phyloP scores from a whole-genome alignment of 2,329 filamentous ascomycete species.

The Elsinoe arachidis region DNA sequence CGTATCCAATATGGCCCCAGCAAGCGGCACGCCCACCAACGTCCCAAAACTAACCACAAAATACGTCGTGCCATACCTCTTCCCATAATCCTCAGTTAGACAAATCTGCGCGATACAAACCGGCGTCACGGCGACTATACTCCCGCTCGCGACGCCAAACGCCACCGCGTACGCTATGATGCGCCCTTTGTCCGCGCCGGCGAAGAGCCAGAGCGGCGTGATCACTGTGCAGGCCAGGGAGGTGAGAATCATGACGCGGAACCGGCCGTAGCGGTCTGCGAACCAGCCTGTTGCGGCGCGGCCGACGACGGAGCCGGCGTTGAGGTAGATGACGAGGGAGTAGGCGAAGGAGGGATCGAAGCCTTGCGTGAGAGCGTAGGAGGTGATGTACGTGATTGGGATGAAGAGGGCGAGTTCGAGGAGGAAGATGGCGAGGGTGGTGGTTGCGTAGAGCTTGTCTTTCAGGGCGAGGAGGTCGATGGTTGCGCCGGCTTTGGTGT shows the following conservation, averaged over 20 bases:
- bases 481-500: slow-evolving; percentile 34
- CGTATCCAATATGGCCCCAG: slow-evolving; percentile 32
- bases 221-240: slow-evolving; percentile 55
- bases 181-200: slow-evolving; percentile 39
- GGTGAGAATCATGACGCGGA: slow-evolving; percentile 73
- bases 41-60: slow-evolving; percentile 70
- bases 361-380: slow-evolving; percentile 55
- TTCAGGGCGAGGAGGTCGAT: slow-evolving; percentile 39
- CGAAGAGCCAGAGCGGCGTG: slow-evolving; percentile 69
- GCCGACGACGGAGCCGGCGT: slow-evolving; percentile 70
- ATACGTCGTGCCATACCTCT: slow-evolving; percentile 75
- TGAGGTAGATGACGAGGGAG: slow-evolving; percentile 72
- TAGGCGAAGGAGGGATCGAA: slow-evolving; percentile 64
- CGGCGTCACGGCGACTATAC: slow-evolving; percentile 71
- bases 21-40: slow-evolving; percentile 40
- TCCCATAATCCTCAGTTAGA: slow-evolving; percentile 69
- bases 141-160: slow-evolving; percentile 75
- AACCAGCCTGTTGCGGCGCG: slow-evolving; percentile 69
- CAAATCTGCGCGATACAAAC: slow-evolving; percentile 79
- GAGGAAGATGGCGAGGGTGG: slow-evolving; percentile 39
- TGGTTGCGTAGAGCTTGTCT: slow-evolving; percentile 33
- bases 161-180: slow-evolving; percentile 64
- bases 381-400: slow-evolving; percentile 73
- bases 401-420: slow-evolving; percentile 48
- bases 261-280: slow-evolving; percentile 71